Conservation (phyloP, 2,329 filamentous ascomycete species). For the Colletotrichum sp. region DNA sequence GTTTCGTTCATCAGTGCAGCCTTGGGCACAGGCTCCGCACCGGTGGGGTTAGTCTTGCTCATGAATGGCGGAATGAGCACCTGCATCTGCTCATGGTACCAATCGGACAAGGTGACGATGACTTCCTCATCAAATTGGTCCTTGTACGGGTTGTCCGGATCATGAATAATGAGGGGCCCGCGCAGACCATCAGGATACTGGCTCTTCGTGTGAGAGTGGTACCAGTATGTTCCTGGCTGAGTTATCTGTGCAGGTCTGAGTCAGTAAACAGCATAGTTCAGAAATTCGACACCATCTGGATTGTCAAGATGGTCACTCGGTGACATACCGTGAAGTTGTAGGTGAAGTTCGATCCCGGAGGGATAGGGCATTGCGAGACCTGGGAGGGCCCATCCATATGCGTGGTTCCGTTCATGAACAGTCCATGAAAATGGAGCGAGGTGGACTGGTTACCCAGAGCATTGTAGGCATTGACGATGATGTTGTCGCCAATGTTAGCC, state of each 20-base stretch:
- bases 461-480: constrained; percentile 65
- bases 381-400: constrained; percentile 74
- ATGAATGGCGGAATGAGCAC: constrained; percentile 54
- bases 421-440: constrained; percentile 73
- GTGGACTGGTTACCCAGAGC: constrained; percentile 66
- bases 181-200: constrained; percentile 76
- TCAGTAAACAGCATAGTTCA: constrained; percentile 34
- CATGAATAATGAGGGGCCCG: constrained; percentile 68
- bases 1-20: constrained; percentile 76
- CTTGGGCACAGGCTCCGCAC: constrained; percentile 71
- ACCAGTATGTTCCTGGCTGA: constrained; percentile 81
- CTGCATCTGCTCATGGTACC: constrained; percentile 69
- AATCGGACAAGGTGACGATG: constrained; percentile 69
- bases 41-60: constrained; percentile 58
- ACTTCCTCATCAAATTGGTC: constrained; percentile 66
- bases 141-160: constrained; percentile 62
- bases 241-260: constrained; percentile 39
- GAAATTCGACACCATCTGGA: background rate
- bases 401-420: constrained; percentile 70
- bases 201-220: constrained; percentile 71
- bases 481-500: constrained; percentile 65
- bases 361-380: constrained; percentile 72
- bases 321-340: constrained; percentile 70
- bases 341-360: constrained; percentile 67
- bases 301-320: constrained; percentile 19